A percentile compares a stretch with the other conserved stretches of the same genome.
phyloP scores from a whole-genome alignment of 331 rosid genomes.

The Dryas integrifolia region DNA sequence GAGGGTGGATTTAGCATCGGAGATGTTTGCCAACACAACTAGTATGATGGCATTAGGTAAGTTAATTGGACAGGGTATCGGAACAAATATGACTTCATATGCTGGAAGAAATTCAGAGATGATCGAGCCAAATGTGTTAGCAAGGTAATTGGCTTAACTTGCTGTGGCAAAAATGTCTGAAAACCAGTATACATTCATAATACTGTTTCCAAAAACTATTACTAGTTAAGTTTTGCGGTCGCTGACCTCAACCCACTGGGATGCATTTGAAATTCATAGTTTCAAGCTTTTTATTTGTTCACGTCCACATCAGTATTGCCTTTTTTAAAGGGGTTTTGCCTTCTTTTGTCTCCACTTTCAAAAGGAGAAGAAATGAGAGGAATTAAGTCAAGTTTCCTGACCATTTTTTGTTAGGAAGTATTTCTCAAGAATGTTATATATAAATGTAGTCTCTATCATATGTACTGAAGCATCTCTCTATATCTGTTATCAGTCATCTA shows the following conservation, averaged over 20 bases:
- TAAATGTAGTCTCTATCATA: background rate
- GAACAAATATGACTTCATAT: slow-evolving; percentile 24
- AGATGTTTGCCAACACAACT: slow-evolving; percentile 62
- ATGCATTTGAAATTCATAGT: background rate
- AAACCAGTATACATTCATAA: background rate
- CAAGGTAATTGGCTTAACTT: slow-evolving; percentile 32
- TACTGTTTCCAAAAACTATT: background rate
- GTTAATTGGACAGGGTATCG: slow-evolving; percentile 42
- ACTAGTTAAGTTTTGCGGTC: background rate
- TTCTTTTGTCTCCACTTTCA: background rate
- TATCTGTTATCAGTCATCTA: background rate
- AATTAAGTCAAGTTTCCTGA: background rate
- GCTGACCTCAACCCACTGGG: background rate
- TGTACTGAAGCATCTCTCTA: background rate
- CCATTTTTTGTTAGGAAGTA: background rate
- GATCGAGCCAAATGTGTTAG: slow-evolving; percentile 31
- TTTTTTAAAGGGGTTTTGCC: background rate
- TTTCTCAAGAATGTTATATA: background rate
- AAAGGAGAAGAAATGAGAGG: background rate
- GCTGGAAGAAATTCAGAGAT: slow-evolving; percentile 40
- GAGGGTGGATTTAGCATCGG: slow-evolving; percentile 53
- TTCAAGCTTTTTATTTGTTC: background rate
- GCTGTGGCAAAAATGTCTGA: background rate
- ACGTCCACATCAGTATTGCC: background rate
- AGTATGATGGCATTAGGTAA: slow-evolving; percentile 50